phyloP scores from a whole-genome alignment of 495 filamentous ascomycete genomes.

The Terfezia boudieri region DNA sequence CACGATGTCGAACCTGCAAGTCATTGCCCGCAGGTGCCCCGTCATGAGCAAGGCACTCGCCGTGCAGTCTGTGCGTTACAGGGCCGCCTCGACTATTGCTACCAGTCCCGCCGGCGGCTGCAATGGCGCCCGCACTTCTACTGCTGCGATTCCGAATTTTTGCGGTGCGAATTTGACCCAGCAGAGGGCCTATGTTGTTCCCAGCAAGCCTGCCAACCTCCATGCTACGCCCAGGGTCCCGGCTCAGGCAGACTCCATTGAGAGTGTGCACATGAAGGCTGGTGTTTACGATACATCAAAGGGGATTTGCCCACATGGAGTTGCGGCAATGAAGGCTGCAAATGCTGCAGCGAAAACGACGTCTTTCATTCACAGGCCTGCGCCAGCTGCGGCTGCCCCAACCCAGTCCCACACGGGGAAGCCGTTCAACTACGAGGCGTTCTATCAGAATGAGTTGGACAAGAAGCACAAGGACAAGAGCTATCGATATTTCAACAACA shows the following conservation, averaged over 20 bases:
- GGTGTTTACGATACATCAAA: constrained; percentile 17
- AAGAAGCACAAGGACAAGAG: constrained; percentile 99
- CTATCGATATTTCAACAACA: constrained; percentile 99
- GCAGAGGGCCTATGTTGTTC: constrained; percentile 16
- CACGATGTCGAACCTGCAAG: constrained; percentile 91
- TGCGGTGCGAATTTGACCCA: neutral
- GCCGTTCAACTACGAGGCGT: constrained; percentile 69
- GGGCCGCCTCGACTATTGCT: constrained; percentile 11
- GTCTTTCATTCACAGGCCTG: neutral
- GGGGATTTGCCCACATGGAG: constrained; percentile 17
- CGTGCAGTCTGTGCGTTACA: constrained; percentile 46
- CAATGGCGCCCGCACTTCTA: constrained; percentile 13
- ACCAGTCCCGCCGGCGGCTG: constrained; percentile 20
- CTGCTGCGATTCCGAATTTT: constrained; percentile 19
- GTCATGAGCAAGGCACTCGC: constrained; percentile 96
- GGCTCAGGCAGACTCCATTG: constrained; percentile 13
- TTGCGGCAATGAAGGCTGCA: constrained; percentile 14
- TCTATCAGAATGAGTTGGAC: constrained; percentile 70
- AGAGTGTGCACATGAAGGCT: constrained; percentile 14
- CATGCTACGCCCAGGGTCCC: constrained; percentile 3
- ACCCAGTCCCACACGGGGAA: constrained; percentile 20
- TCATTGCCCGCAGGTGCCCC: constrained; percentile 82
- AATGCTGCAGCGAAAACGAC: constrained; percentile 5
- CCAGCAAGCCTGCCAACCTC: constrained; percentile 14
- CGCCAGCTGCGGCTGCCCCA: constrained; percentile 7